A percentile compares a stretch with the other conserved stretches of the same genome.
phyloP scores from a whole-genome alignment of 192 early-diverging fungal species.

The Rhizoclosmatium globosum region DNA sequence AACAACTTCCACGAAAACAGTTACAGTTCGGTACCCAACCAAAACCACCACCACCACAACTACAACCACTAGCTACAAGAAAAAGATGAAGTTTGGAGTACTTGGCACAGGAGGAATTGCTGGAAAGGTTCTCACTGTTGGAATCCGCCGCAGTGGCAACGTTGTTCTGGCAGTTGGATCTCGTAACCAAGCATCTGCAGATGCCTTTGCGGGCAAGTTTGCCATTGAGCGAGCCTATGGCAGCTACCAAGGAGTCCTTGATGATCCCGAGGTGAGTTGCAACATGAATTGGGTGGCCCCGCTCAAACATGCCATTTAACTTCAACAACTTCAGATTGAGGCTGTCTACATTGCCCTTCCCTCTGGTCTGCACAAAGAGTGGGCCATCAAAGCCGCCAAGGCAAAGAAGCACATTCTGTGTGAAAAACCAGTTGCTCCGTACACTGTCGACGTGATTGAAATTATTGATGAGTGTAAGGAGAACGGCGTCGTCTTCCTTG shows the following conservation, averaged over 20 bases:
- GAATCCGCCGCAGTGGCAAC: slow-evolving; percentile 27
- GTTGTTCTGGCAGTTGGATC: slow-evolving; percentile 32
- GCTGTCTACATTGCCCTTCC: slow-evolving; percentile 41
- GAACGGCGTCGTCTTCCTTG: slow-evolving; percentile 36
- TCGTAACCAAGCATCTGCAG: neutral
- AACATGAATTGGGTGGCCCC: neutral
- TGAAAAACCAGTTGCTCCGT: slow-evolving; percentile 39
- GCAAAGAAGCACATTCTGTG: slow-evolving; percentile 44
- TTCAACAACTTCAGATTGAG: slow-evolving; percentile 6
- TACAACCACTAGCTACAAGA: neutral
- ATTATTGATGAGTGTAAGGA: slow-evolving; percentile 22
- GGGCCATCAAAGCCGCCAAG: slow-evolving; percentile 32
- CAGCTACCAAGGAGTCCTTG: slow-evolving; percentile 24
- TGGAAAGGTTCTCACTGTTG: slow-evolving; percentile 35
- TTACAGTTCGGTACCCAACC: neutral
- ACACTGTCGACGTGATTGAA: slow-evolving; percentile 6
- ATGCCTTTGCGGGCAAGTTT: slow-evolving; percentile 31
- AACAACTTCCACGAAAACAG: neutral
- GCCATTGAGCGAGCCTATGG: slow-evolving; percentile 32
- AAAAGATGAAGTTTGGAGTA: slow-evolving; percentile 21
- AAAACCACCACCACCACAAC: neutral
- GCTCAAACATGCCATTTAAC: neutral
- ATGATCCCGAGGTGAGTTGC: slow-evolving; percentile 27
- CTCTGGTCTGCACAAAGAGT: slow-evolving; percentile 35
- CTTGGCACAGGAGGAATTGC: slow-evolving; percentile 37